phyloP scores from a whole-genome alignment of 2,329 filamentous ascomycete genomes.

The Pseudocercospora musae region DNA sequence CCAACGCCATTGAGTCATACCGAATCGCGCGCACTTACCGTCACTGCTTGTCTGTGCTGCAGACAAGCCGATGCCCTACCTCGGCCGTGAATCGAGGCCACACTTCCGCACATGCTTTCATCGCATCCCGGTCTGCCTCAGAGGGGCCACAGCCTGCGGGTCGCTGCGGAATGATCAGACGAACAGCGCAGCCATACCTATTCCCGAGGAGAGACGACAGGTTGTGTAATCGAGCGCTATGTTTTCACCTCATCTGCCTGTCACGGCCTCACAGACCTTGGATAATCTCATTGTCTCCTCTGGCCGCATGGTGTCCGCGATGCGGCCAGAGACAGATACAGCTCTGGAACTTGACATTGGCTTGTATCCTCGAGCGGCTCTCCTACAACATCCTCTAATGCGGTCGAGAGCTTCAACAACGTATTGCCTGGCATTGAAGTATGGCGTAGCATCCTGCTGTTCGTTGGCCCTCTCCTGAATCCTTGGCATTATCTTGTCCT shows the following conservation, averaged over 20 bases:
- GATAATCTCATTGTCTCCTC: neutral
- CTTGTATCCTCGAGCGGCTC: neutral
- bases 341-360: neutral
- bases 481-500: neutral
- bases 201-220: neutral
- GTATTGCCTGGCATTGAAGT: neutral
- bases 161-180: neutral
- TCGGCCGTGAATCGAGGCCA: neutral
- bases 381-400: neutral
- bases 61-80: neutral
- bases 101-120: neutral
- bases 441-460: neutral
- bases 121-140: neutral
- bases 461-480: neutral
- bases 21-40: too few relatives aligned
- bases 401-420: neutral
- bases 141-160: neutral
- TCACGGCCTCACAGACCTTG: neutral
- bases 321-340: neutral
- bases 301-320: neutral
- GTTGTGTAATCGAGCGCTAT: neutral
- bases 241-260: neutral
- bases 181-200: neutral
- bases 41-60: neutral
- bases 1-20: too few relatives aligned